A percentile compares a stretch with the other conserved stretches of the same genome.
phyloP scores from a whole-genome alignment of 1,139 yeast species.

The Nematodospora anomalae region DNA sequence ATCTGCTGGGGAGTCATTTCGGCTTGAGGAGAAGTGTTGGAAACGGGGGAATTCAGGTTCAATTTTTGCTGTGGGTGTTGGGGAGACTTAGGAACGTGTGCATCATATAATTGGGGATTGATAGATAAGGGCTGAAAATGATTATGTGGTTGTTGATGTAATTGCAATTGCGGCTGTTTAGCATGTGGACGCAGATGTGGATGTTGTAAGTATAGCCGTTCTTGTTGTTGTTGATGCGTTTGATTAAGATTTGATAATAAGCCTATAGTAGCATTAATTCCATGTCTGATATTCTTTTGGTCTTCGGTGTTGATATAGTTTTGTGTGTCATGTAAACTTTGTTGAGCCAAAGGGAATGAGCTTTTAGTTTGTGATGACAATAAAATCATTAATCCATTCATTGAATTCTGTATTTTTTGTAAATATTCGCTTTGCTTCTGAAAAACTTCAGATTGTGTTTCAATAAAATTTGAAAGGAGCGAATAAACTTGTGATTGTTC shows the following conservation, averaged over 20 bases:
- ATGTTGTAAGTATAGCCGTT: background rate
- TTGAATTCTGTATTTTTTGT: slow-evolving; percentile 21
- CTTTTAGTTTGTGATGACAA: slow-evolving; percentile 19
- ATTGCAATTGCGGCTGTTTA: background rate
- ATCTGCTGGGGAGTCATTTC: slow-evolving; percentile 13
- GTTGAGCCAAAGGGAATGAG: slow-evolving; percentile 20
- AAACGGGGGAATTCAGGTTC: slow-evolving; percentile 1
- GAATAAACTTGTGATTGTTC: slow-evolving; percentile 19
- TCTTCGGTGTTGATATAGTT: slow-evolving; percentile 17
- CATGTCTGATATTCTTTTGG: slow-evolving; percentile 18
- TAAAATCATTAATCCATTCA: slow-evolving; percentile 23
- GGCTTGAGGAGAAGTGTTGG: slow-evolving; percentile 2
- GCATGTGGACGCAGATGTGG: background rate
- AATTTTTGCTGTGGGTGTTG: slow-evolving; percentile 5
- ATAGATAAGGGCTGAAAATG: background rate
- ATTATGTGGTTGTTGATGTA: slow-evolving; percentile 5
- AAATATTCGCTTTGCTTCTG: slow-evolving; percentile 22
- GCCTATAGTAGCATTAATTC: slow-evolving; percentile 20
- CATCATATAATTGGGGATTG: background rate
- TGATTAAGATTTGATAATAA: slow-evolving; percentile 19
- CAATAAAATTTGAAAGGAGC: slow-evolving; percentile 19
- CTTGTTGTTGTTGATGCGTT: slow-evolving; percentile 8
- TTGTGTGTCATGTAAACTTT: slow-evolving; percentile 20
- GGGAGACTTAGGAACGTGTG: background rate
- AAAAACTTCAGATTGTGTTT: slow-evolving; percentile 21